Conservation (phyloP, 2,329 filamentous ascomycete species). For the Phaeosphaeria sp. region DNA sequence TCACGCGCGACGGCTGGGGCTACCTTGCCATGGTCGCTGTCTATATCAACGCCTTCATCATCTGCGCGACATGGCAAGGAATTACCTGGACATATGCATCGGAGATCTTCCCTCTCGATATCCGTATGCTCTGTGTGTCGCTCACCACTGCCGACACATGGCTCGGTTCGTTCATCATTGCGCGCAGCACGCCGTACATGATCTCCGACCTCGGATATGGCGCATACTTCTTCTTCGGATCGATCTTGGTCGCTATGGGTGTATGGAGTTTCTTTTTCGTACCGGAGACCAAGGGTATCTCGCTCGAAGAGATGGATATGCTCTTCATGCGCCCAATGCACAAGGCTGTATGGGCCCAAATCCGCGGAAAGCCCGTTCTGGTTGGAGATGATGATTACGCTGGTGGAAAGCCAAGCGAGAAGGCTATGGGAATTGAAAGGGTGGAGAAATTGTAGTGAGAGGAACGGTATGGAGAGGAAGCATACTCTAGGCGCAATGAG, state of each 20-base stretch:
- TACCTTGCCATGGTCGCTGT: constrained; percentile 63
- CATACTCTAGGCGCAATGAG: background rate
- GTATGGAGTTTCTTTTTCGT: constrained; percentile 44
- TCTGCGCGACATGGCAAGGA: constrained; percentile 54
- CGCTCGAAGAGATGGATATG: constrained; percentile 41
- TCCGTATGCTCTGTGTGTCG: constrained; percentile 50
- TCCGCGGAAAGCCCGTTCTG: constrained; percentile 28
- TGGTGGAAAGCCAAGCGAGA: constrained; percentile 21
- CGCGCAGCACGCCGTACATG: constrained; percentile 49
- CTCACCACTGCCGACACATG: constrained; percentile 49
- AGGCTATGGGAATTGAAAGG: constrained; percentile 24
- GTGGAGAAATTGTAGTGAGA: constrained; percentile 18
- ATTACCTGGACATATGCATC: constrained; percentile 55
- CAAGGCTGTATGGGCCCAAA: constrained; percentile 39
- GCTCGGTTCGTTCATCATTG: constrained; percentile 51
- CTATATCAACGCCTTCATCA: constrained; percentile 63
- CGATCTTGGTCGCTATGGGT: constrained; percentile 37
- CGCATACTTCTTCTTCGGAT: constrained; percentile 50
- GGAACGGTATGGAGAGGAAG: background rate
- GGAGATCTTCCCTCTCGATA: constrained; percentile 57
- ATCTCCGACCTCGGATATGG: constrained; percentile 47
- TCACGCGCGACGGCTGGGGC: constrained; percentile 56
- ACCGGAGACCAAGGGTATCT: constrained; percentile 41
- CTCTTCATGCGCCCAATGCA: constrained; percentile 38
- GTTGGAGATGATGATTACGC: constrained; percentile 25